Base-by-base conservation (phyloP, 306 rosid species). In the Herpetospermum pedunculosum region DNA sequence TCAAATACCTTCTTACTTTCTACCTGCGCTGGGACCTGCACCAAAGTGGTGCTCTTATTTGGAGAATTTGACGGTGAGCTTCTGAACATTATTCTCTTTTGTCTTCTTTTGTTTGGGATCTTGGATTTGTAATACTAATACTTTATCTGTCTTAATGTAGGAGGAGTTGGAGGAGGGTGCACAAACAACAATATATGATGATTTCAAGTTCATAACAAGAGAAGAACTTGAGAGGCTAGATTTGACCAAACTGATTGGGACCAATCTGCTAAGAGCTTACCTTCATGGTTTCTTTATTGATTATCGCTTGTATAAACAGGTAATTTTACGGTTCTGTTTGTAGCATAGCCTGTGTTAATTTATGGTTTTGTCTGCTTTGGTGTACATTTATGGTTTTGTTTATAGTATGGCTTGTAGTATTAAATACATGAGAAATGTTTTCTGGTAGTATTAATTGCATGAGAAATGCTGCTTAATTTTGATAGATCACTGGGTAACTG, bases 21-120 rank as follows among this genome's bases (percentile, higher is more conserved):
- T 94, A 53, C 98, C 98, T 38, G 89, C 91, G 16, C 89, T 94
- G 3, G 98, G 98, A 80, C 96, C 98, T 78, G 98, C 97, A 78
- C 98, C 97, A 11, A 94, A 89, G 83, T 94, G 98, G 98, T 89
- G 98, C 75, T 82, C 96, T 78, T 81, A 84, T 60, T 85, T 94
- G 41, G 96, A 94, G 81, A 88, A 89, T 78, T 83, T 90, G 70
- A 92, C 97, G n/a, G 98, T 89, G 71, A 77, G 91, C 80, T 77
- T 72, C 54, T 64, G 26, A 30, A 72, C 71, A 13, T 34, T 77
- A 41, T 78, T 70, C 59, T 76, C 70, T 74, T 49, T 30, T 55
- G 71, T 52, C 73, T 1, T 49, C 38, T 72, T 77, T 70, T 77
- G 46, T 72, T 65, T 75, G 75, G 32, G 32, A 28, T 55, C 46